phyloP scores from a whole-genome alignment of 257 asterid species.

The Capsicum rhomboideum region DNA sequence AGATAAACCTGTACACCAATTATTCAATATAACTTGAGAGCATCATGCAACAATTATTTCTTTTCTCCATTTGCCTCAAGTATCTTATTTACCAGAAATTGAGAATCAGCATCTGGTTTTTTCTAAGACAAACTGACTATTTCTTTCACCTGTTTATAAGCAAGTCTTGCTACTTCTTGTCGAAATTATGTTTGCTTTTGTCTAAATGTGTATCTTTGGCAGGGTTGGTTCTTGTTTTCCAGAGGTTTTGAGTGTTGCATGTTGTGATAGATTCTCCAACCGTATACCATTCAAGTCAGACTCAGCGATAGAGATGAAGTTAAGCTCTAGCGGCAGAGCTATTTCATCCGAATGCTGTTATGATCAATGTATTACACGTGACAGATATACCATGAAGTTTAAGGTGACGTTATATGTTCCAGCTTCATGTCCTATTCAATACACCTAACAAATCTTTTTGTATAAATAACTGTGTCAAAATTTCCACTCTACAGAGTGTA shows the following conservation, averaged over 20 bases:
- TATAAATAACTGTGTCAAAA: background rate
- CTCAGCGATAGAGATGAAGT: constrained; percentile 21
- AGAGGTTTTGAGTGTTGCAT: constrained; percentile 25
- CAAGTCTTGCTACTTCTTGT: background rate
- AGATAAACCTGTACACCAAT: background rate
- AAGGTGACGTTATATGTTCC: constrained; percentile 24
- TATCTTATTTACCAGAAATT: background rate
- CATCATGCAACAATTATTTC: background rate
- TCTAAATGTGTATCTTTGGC: constrained; percentile 11
- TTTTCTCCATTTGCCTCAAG: background rate
- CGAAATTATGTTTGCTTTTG: background rate
- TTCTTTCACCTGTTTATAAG: background rate
- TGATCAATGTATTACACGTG: constrained; percentile 18
- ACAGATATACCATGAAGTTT: constrained; percentile 20
- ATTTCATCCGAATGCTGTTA: constrained; percentile 13
- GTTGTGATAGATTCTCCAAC: constrained; percentile 41
- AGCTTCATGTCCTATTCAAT: background rate
- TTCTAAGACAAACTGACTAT: background rate
- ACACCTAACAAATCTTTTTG: background rate
- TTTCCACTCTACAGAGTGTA: constrained; percentile 23
- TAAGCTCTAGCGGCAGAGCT: constrained; percentile 11
- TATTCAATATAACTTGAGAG: background rate
- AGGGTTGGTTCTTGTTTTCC: constrained; percentile 45
- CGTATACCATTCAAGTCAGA: constrained; percentile 18
- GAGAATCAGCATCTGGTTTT: background rate